phyloP scores from a whole-genome alignment of 1,139 yeast genomes.

The Sugiyamaella xylanicola region DNA sequence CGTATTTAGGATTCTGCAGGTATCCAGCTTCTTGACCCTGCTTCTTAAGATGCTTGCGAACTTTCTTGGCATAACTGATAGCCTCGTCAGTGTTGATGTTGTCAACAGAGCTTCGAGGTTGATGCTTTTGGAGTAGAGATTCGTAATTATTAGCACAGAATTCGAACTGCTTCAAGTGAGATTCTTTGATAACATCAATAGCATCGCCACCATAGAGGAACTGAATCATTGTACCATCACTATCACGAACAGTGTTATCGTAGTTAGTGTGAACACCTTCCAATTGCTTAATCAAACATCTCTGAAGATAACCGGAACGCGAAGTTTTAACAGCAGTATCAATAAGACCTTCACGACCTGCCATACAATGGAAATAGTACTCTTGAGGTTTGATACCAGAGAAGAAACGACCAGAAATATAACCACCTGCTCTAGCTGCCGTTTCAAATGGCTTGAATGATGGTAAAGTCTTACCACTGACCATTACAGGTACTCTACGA shows the following conservation, averaged over 20 bases:
- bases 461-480: conserved; percentile 95
- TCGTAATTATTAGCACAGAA: conserved; percentile 93
- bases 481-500: conserved; percentile 99
- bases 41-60: conserved; percentile 71
- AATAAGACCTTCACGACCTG: conserved; percentile 99
- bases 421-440: conserved; percentile 98
- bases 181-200: conserved; percentile 90
- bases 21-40: conserved; percentile 60
- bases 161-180: conserved; percentile 89
- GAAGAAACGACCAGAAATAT: conserved; percentile 94
- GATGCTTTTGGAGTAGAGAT: conserved; percentile 80
- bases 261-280: conserved; percentile 96
- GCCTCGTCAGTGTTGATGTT: conserved; percentile 85
- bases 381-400: conserved; percentile 99
- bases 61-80: conserved; percentile 75
- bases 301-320: conserved; percentile 96
- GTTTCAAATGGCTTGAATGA: conserved; percentile 97
- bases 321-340: conserved; percentile 99
- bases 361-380: conserved; percentile 99
- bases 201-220: conserved; percentile 98
- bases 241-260: conserved; percentile 94
- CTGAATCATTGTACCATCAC: conserved; percentile 91
- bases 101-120: conserved; percentile 75
- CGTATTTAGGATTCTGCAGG: conserved; percentile 63
- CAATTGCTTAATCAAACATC: conserved; percentile 96